A percentile compares a stretch with the other conserved stretches of the same genome.
These are phyloP conservation scores for Saccharomyces uvarum DNA, from an alignment of 1,139 yeast genomes.

Conservation along the genomic window DNA sequence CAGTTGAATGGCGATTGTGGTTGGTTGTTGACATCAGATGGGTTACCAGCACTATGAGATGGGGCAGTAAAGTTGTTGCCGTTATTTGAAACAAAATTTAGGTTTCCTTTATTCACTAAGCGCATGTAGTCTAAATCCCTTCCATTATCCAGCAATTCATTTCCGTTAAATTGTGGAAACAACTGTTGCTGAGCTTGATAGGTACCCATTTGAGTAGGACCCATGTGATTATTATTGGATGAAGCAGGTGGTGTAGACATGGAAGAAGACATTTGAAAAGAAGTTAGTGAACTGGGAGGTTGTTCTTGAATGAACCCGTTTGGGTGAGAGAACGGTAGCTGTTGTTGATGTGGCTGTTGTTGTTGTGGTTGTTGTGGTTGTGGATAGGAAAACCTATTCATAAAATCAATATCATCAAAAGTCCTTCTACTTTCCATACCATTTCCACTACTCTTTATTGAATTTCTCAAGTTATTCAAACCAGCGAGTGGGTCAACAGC, in stretches of 20 bases:
- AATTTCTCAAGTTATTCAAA: background rate
- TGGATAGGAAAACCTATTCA: background rate
- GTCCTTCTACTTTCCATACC: background rate
- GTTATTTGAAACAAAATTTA: background rate
- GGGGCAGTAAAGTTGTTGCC: background rate
- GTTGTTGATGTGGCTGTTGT: background rate
- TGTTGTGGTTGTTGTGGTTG: background rate
- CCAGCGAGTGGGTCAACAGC: background rate
- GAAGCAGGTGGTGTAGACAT: background rate
- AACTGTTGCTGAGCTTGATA: slow-evolving; percentile 7
- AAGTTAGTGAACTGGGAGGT: background rate
- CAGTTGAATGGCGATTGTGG: background rate
- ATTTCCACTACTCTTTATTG: background rate
- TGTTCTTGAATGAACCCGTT: background rate
- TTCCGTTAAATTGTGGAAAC: slow-evolving; percentile 2
- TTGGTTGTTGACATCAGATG: background rate
- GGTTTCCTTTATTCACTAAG: background rate
- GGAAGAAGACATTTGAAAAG: background rate
- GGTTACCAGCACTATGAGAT: background rate
- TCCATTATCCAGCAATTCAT: background rate
- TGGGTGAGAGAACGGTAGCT: background rate
- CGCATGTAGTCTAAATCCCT: background rate
- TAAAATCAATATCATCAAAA: background rate
- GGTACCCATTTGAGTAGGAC: slow-evolving; percentile 6
- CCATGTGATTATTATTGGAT: background rate